Conservation (phyloP, 2,329 filamentous ascomycete genomes). For the Trichoderma sp. region DNA sequence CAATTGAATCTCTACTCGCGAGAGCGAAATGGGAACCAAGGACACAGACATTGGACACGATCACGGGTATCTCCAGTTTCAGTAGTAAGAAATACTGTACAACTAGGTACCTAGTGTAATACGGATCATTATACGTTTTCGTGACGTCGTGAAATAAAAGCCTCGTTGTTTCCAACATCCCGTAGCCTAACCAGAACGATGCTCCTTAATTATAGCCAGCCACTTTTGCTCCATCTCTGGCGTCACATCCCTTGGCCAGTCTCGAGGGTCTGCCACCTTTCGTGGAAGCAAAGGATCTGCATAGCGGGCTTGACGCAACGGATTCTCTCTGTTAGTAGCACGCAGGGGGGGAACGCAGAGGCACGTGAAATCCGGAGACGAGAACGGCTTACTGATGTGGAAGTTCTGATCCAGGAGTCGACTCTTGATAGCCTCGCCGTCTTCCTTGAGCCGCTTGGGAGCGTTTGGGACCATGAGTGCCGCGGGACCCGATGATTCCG, state of each 20-base stretch:
- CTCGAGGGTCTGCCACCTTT: slow-evolving; percentile 30
- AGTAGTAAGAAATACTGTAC: background rate
- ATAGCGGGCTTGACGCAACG: slow-evolving; percentile 35
- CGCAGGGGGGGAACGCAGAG: background rate
- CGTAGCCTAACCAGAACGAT: background rate
- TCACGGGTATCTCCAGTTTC: background rate
- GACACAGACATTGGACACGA: background rate
- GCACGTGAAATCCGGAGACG: background rate
- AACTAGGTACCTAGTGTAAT: background rate
- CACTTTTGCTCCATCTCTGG: slow-evolving; percentile 41
- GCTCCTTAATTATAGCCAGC: slow-evolving; percentile 31
- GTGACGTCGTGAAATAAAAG: background rate
- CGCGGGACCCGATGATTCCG: slow-evolving; percentile 22
- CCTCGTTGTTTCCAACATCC: background rate
- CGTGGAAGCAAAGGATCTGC: slow-evolving; percentile 47
- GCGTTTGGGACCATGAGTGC: slow-evolving; percentile 26
- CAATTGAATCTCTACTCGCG: background rate
- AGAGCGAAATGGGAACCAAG: background rate
- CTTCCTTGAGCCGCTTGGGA: slow-evolving; percentile 42
- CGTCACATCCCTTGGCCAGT: slow-evolving; percentile 40
- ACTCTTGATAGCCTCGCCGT: slow-evolving; percentile 38
- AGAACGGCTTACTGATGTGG: slow-evolving; percentile 41
- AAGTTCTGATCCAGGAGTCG: slow-evolving; percentile 46
- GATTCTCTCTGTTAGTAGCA: background rate
- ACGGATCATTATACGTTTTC: background rate